Percentiles rank a stretch among this genome's conserved stretches.
These are phyloP conservation scores for Sanghuangporus sanghuang DNA, from an alignment of 1,284 basidiomycete genomes.

Conservation along the genomic window DNA sequence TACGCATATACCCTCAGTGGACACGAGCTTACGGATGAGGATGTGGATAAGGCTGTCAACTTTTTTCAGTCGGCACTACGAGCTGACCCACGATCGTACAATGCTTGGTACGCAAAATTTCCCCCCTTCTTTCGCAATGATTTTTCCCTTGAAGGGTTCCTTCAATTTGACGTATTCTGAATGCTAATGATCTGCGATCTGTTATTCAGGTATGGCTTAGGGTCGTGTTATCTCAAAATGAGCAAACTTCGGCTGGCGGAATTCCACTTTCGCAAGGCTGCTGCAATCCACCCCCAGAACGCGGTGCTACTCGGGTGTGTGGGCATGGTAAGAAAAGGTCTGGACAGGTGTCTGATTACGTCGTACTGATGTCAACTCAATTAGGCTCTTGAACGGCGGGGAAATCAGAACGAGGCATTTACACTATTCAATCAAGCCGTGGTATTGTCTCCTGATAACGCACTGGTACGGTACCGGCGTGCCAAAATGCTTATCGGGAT, in stretches of 20 bases:
- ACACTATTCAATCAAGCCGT: slow-evolving; percentile 76
- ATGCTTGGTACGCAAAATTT: slow-evolving; percentile 72
- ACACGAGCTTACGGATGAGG: slow-evolving; percentile 92
- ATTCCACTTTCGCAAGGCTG: slow-evolving; percentile 89
- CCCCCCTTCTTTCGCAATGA: not conserved
- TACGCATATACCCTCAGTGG: slow-evolving; percentile 93
- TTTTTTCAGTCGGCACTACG: slow-evolving; percentile 89
- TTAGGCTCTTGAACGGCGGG: slow-evolving; percentile 79
- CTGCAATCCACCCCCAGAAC: slow-evolving; percentile 87
- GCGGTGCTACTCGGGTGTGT: slow-evolving; percentile 87
- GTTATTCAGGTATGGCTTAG: slow-evolving; percentile 83
- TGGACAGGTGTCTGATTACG: slow-evolving; percentile 8
- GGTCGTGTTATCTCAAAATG: slow-evolving; percentile 88
- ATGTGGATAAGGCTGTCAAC: slow-evolving; percentile 81
- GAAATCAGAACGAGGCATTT: slow-evolving; percentile 69
- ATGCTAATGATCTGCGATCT: slow-evolving; percentile 10
- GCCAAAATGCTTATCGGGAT: slow-evolving; percentile 83
- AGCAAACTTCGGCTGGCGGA: slow-evolving; percentile 88
- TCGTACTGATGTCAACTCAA: not conserved
- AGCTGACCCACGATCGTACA: slow-evolving; percentile 87
- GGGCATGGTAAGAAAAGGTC: slow-evolving; percentile 66
- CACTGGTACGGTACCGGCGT: slow-evolving; percentile 86
- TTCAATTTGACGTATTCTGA: not conserved
- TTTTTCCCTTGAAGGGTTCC: not conserved
- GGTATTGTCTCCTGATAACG: slow-evolving; percentile 71